phyloP scores from a whole-genome alignment of 2,329 filamentous ascomycete genomes.

The Colletotrichum siamense region DNA sequence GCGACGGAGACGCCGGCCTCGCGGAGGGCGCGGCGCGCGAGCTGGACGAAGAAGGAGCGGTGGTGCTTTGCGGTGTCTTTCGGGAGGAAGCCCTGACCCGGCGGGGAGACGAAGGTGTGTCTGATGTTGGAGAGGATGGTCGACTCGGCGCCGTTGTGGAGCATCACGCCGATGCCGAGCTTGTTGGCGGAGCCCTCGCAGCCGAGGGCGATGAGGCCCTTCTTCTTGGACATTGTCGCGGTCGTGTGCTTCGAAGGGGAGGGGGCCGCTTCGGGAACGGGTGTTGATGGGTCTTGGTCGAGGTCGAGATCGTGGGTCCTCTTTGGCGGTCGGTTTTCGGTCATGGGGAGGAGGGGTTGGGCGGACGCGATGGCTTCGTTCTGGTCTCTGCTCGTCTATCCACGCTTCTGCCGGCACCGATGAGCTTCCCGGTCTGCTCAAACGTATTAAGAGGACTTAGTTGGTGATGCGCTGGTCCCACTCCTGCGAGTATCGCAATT shows the following conservation, averaged over 20 bases:
- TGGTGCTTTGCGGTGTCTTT: constrained; percentile 97
- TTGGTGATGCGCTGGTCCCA: neutral
- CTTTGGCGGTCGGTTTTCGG: neutral
- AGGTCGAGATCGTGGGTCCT: constrained; percentile 15
- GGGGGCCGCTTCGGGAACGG: neutral
- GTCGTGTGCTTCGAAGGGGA: constrained; percentile 18
- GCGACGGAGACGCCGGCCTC: constrained; percentile 66
- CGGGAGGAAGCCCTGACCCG: constrained; percentile 92
- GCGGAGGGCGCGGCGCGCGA: constrained; percentile 81
- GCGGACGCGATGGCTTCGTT: neutral
- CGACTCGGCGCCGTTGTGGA: constrained; percentile 67
- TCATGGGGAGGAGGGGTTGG: constrained; percentile 3
- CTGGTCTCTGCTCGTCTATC: neutral
- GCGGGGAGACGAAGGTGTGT: constrained; percentile 90
- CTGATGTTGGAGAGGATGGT: constrained; percentile 90
- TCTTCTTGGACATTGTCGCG: constrained; percentile 33
- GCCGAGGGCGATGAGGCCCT: constrained; percentile 58
- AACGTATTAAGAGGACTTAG: neutral
- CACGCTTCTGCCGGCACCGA: neutral
- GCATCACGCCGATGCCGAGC: constrained; percentile 90
- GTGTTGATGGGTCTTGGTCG: neutral
- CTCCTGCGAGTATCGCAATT: neutral
- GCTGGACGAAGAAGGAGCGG: constrained; percentile 78
- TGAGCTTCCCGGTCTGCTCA: neutral
- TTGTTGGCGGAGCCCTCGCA: constrained; percentile 97